A percentile compares a stretch with the other conserved stretches of the same genome.
Conservation (phyloP, 495 filamentous ascomycete species). For the Hypomontagnella submonticulosa region DNA sequence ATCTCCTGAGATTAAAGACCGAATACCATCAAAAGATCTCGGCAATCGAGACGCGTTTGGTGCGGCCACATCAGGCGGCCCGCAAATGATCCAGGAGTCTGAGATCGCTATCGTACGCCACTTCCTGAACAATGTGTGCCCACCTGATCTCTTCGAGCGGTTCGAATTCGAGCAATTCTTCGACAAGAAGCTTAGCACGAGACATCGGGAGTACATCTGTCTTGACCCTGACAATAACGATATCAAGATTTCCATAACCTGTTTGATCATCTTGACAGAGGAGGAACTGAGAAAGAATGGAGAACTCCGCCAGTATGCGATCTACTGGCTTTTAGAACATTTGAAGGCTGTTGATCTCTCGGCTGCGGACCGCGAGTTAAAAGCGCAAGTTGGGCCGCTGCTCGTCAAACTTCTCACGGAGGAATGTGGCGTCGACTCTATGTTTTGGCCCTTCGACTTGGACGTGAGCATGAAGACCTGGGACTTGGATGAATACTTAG, state of each 20-base stretch:
- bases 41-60: slow-evolving; percentile 6
- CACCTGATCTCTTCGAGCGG: slow-evolving; percentile 46
- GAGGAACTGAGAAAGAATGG: slow-evolving; percentile 41
- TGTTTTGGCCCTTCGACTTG: slow-evolving; percentile 48
- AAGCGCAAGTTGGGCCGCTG: slow-evolving; percentile 48
- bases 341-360: slow-evolving; percentile 51
- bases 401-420: slow-evolving; percentile 50
- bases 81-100: slow-evolving; percentile 49
- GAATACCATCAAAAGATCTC: slow-evolving; percentile 30
- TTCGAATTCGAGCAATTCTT: slow-evolving; percentile 55
- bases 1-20: slow-evolving; percentile 39
- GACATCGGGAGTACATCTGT: slow-evolving; percentile 42
- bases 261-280: slow-evolving; percentile 40
- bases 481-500: slow-evolving; percentile 34
- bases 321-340: slow-evolving; percentile 50
- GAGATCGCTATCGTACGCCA: slow-evolving; percentile 52
- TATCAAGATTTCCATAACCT: slow-evolving; percentile 47
- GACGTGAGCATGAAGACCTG: slow-evolving; percentile 45
- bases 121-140: slow-evolving; percentile 52
- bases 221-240: slow-evolving; percentile 46
- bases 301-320: slow-evolving; percentile 46
- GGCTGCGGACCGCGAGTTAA: slow-evolving; percentile 49
- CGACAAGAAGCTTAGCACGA: slow-evolving; percentile 46
- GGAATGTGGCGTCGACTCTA: slow-evolving; percentile 46
- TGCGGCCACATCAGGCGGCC: slow-evolving; percentile 1